A percentile compares a stretch with the other conserved stretches of the same genome.
These are phyloP conservation scores for Ophiostoma montium DNA, from an alignment of 2,329 filamentous ascomycete species.

Conservation along the genomic window DNA sequence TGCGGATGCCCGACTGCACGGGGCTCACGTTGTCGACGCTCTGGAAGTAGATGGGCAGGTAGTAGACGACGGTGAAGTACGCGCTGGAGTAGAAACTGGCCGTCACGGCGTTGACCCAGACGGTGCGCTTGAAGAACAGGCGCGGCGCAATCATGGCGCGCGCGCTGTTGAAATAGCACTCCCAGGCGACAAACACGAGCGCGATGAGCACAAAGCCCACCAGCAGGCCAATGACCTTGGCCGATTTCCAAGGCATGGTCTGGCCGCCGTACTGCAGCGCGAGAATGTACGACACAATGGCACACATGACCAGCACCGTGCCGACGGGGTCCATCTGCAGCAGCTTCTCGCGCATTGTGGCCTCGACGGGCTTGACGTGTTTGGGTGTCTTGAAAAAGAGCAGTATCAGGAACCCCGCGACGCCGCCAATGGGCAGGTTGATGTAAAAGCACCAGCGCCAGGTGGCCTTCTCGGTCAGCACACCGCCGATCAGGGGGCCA, in stretches of 20 bases:
- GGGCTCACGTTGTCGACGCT: conserved; percentile 27
- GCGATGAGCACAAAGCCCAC: conserved; percentile 17
- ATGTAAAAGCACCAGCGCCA: conserved; percentile 22
- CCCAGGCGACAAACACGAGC: conserved; percentile 19
- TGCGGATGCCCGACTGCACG: conserved; percentile 24
- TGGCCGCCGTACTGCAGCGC: conserved; percentile 30
- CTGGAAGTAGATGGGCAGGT: conserved; percentile 39
- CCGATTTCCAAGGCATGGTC: conserved; percentile 22
- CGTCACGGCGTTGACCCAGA: conserved; percentile 28
- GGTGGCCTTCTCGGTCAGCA: conserved; percentile 15
- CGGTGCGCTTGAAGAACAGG: conserved; percentile 27
- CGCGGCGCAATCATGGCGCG: conserved; percentile 35
- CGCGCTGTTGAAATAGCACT: conserved; percentile 26
- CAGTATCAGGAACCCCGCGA: conserved; percentile 16
- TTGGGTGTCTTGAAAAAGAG: conserved; percentile 24
- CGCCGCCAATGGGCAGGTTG: conserved; percentile 20
- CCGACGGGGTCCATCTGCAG: conserved; percentile 29
- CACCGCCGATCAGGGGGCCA: conserved; percentile 17
- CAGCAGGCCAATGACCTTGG: conserved; percentile 23
- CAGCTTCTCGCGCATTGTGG: conserved; percentile 23
- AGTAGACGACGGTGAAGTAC: conserved; percentile 30
- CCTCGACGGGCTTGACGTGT: conserved; percentile 19
- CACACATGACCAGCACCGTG: conserved; percentile 24
- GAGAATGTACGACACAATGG: conserved; percentile 25
- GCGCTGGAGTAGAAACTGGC: conserved; percentile 28